phyloP scores from a whole-genome alignment of 2,329 filamentous ascomycete genomes.

The Verticillium tricorpus region DNA sequence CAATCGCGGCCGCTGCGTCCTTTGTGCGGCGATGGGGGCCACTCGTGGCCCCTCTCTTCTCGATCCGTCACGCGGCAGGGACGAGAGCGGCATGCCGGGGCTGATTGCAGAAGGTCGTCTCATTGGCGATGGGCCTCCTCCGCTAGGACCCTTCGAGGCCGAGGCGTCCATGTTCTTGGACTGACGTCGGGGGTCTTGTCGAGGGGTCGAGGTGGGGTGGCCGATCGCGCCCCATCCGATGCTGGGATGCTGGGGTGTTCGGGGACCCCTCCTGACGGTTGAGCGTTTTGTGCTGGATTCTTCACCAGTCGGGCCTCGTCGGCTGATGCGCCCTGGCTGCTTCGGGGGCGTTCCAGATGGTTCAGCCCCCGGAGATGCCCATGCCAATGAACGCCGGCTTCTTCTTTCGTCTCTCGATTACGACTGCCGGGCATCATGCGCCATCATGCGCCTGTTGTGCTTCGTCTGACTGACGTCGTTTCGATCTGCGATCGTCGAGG shows the following conservation, averaged over 20 bases:
- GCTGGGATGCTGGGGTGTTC: background rate
- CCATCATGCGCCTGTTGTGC: background rate
- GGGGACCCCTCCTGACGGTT: background rate
- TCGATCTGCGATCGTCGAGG: background rate
- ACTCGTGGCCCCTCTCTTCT: background rate
- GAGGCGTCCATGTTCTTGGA: background rate
- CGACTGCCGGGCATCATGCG: background rate
- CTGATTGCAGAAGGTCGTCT: background rate
- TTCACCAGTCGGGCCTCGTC: background rate
- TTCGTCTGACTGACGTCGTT: background rate
- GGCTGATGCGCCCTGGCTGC: background rate
- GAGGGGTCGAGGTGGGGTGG: background rate
- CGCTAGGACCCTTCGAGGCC: background rate
- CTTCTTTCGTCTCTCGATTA: background rate
- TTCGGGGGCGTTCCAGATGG: background rate
- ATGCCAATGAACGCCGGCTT: background rate
- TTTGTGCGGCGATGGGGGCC: slow-evolving; percentile 1
- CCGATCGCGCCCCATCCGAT: background rate
- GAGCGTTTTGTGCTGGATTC: slow-evolving; percentile 4
- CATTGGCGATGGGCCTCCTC: background rate
- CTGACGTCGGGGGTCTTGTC: background rate
- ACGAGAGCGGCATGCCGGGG: background rate
- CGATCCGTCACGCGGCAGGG: background rate
- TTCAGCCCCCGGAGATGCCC: background rate
- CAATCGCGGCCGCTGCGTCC: slow-evolving; percentile 1